A percentile compares a stretch with the other conserved stretches of the same genome.
phyloP scores from a whole-genome alignment of 805 yeast species.

The Ogataea haglerorum region DNA sequence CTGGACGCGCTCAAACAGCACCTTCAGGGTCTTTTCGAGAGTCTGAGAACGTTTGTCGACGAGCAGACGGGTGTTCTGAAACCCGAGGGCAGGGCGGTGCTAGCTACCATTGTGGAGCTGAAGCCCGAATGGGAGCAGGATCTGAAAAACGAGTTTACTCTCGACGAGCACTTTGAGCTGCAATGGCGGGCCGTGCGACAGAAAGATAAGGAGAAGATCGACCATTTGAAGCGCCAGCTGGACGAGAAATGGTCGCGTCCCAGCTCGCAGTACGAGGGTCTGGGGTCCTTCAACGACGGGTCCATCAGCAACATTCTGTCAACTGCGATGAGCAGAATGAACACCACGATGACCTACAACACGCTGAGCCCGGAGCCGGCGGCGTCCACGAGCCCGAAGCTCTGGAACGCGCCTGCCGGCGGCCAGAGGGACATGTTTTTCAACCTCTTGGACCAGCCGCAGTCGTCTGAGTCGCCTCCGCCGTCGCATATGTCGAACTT shows the following conservation, averaged over 20 bases:
- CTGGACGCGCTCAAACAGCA: constrained; percentile 25
- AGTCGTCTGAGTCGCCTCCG: constrained; percentile 16
- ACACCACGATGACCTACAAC: constrained; percentile 10
- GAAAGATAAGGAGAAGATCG: constrained; percentile 33
- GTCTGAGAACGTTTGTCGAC: constrained; percentile 23
- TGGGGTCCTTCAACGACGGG: constrained; percentile 16
- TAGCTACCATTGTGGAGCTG: constrained; percentile 22
- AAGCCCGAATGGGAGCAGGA: constrained; percentile 33
- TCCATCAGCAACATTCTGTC: constrained; percentile 21
- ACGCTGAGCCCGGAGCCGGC: constrained; percentile 16
- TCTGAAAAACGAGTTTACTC: constrained; percentile 27
- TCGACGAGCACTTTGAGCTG: constrained; percentile 36
- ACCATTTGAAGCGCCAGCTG: constrained; percentile 24
- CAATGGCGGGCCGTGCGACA: constrained; percentile 40
- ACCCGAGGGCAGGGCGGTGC: constrained; percentile 26
- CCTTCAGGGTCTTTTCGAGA: constrained; percentile 23
- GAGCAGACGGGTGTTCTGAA: constrained; percentile 29
- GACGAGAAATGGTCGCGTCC: constrained; percentile 18
- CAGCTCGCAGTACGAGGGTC: constrained; percentile 17
- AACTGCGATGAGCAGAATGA: constrained; percentile 25
- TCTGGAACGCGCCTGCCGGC: constrained; percentile 15
- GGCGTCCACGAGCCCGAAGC: constrained; percentile 14
- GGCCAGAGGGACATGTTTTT: constrained; percentile 7
- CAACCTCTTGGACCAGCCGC: constrained; percentile 6
- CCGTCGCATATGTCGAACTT: constrained; percentile 16